Percentiles rank a stretch among this genome's conserved stretches.
phyloP scores from a whole-genome alignment of 129 eudicot genomes.

The Cynara cardunculus region DNA sequence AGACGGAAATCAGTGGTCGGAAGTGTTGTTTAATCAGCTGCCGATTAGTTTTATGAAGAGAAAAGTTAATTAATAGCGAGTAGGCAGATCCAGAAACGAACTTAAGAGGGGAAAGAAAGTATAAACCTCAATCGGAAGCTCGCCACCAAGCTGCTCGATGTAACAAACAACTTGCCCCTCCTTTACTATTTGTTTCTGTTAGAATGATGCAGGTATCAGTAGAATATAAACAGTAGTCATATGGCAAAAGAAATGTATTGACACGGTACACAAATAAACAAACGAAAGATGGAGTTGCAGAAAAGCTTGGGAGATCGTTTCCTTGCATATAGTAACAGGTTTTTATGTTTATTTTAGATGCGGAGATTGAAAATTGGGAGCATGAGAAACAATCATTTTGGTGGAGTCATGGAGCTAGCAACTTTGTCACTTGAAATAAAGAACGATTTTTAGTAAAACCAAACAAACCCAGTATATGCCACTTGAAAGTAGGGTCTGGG shows the following conservation, averaged over 20 bases:
- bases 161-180: slow-evolving; percentile 90
- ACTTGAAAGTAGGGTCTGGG: not conserved
- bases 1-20: not conserved
- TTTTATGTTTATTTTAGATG: no score
- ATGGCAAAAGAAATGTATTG: no score
- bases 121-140: slow-evolving; percentile 72
- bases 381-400: no score
- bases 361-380: no score
- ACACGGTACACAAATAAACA: no score
- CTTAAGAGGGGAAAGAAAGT: slow-evolving; percentile 6
- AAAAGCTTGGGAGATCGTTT: no score
- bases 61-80: not conserved
- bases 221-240: not conserved
- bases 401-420: no score
- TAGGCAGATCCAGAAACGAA: not conserved
- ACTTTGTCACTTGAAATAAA: not conserved
- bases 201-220: slow-evolving; percentile 5
- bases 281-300: no score
- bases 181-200: slow-evolving; percentile 75
- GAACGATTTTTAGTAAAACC: not conserved
- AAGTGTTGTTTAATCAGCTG: not conserved
- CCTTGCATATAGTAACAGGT: no score
- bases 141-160: slow-evolving; percentile 87
- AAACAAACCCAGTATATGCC: not conserved
- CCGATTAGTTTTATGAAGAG: not conserved